Percentiles rank a stretch among this genome's conserved stretches.
Evolutionary conservation across 768 basidiomycete genomes (phyloP).

Genomic region (Epithele typhae): DNA sequence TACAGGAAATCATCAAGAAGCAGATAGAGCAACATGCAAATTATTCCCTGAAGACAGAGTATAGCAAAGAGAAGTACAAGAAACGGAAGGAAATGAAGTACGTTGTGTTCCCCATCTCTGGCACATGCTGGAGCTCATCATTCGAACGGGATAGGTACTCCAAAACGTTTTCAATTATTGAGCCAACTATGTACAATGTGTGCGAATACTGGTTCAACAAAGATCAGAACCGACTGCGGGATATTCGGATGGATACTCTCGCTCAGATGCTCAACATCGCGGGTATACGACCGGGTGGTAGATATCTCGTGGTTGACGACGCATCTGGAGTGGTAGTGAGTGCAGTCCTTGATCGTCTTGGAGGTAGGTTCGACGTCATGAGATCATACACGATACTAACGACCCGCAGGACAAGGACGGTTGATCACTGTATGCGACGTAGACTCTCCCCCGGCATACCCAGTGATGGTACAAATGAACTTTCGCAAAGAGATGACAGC

Average conservation of each 20-base stretch:
- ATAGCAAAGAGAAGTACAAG: slow-evolving; percentile 97
- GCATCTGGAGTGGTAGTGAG: slow-evolving; percentile 85
- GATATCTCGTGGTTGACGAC: slow-evolving; percentile 88
- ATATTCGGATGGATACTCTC: slow-evolving; percentile 82
- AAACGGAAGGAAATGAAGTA: slow-evolving; percentile 97
- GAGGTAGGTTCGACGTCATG: slow-evolving; percentile 44
- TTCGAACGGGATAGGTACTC: slow-evolving; percentile 55
- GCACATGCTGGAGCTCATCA: no score
- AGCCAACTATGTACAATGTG: slow-evolving; percentile 84
- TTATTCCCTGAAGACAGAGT: slow-evolving; percentile 93
- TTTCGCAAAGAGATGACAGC: slow-evolving; percentile 56
- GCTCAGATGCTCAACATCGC: slow-evolving; percentile 84
- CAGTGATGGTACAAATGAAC: slow-evolving; percentile 82
- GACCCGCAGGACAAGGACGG: slow-evolving; percentile 62
- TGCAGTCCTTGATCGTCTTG: slow-evolving; percentile 81
- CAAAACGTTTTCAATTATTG: slow-evolving; percentile 81
- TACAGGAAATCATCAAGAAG: slow-evolving; percentile 87
- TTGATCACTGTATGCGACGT: slow-evolving; percentile 83
- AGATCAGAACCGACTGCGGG: slow-evolving; percentile 75
- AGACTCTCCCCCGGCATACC: slow-evolving; percentile 91
- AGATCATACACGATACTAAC: background rate
- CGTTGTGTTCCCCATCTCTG: slow-evolving; percentile 19
- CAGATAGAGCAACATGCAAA: slow-evolving; percentile 93
- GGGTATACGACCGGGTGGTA: slow-evolving; percentile 82
- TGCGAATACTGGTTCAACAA: slow-evolving; percentile 87